Conservation (phyloP, 108 stramenopile species). For the Cylindrotheca closterium region DNA sequence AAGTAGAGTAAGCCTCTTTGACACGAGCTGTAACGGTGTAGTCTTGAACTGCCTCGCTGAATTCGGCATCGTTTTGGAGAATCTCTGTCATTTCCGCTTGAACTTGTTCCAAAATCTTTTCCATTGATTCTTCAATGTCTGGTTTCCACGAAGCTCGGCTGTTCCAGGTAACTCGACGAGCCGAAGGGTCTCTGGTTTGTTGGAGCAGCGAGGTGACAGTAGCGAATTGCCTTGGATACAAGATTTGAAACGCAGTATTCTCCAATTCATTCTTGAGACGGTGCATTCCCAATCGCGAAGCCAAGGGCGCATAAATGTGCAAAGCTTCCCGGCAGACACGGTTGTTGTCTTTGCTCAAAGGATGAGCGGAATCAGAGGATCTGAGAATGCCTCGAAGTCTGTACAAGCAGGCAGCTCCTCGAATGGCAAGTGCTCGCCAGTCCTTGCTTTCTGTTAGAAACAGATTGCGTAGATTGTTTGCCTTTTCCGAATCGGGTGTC, state of each 20-base stretch:
- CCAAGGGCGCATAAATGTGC: constrained; percentile 82
- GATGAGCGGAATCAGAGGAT: constrained; percentile 2
- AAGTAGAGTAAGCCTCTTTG: constrained; percentile 79
- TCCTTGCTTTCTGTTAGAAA: constrained; percentile 69
- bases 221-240: constrained; percentile 66
- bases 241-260: constrained; percentile 75
- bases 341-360: constrained; percentile 38
- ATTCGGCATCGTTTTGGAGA: constrained; percentile 58
- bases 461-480: constrained; percentile 57
- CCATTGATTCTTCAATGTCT: constrained; percentile 52
- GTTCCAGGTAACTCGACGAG: neutral
- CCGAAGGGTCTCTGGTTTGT: constrained; percentile 14
- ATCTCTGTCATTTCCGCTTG: constrained; percentile 52
- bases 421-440: constrained; percentile 85
- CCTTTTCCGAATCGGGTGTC: constrained; percentile 33
- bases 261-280: constrained; percentile 87
- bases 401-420: constrained; percentile 76
- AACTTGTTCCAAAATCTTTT: constrained; percentile 54
- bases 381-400: constrained; percentile 53
- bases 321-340: constrained; percentile 72
- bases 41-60: constrained; percentile 50
- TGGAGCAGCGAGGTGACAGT: constrained; percentile 44
- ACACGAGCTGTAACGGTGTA: constrained; percentile 70
- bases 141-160: constrained; percentile 1
- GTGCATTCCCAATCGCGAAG: constrained; percentile 78